Evolutionary conservation across 2,329 filamentous ascomycete species (phyloP), one percentile per base, ranked within the genome.

Genomic region (Aspergillus clavatus): DNA sequence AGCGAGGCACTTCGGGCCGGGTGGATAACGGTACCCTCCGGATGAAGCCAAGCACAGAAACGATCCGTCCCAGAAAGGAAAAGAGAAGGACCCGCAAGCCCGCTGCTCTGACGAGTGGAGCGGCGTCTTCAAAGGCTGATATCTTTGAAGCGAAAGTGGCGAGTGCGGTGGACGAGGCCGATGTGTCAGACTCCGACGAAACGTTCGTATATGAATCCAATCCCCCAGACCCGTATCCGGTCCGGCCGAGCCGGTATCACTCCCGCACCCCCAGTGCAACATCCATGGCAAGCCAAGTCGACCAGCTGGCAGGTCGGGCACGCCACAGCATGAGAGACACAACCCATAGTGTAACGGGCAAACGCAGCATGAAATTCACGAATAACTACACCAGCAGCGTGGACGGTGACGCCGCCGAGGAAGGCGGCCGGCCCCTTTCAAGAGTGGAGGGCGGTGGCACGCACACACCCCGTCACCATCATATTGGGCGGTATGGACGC

Each of bases 121-220:
- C 77, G 84, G 88, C 84, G 48, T 93, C 89, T 12, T 95, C 90
- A 48, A 97, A 97, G 73, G 91, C 93, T 63, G 93, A 98, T 69
- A 89, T 97, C 41, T 98, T 98, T 65, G 93, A 97, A 72, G 89
- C 90, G 56, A 95, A 95, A 63, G 89, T 98, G 55, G 91, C 91
- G 40, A 96, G 84, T 65, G 91, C 91, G 7, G 89, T 98, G 42
- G 91, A 97, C 64, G 90, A 97, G 67, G 89, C 89, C 36, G 87
- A 96, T 66, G 95, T 91, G 10, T 96, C 91, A 5, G 93, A 98
- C 66, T 97, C 91, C 1, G 93, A 96, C 60, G 93, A 97, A 69
- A 97, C 93, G 0, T 98, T 97, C 67, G 93, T 98, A 12, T 98
- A 98, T 70, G 93, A 98, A 68, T 97, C 93, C 21, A 98, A 98